These are phyloP conservation scores for Puccinia novopanici DNA, from an alignment of 1,284 basidiomycete genomes.

Conservation along the genomic window DNA sequence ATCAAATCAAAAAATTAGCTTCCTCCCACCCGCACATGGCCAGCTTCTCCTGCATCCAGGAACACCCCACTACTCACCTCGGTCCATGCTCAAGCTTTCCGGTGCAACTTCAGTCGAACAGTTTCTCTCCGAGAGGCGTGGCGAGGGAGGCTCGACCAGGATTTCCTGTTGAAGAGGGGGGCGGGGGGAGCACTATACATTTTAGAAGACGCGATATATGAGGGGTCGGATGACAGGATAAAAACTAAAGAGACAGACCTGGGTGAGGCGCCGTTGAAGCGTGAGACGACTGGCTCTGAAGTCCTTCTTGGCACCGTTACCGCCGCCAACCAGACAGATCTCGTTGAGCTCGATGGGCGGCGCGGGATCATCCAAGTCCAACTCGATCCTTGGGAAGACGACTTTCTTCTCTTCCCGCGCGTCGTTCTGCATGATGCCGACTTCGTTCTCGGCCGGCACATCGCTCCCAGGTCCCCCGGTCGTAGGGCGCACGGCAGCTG, in stretches of 20 bases:
- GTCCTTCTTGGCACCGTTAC: not conserved
- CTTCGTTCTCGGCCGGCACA: not conserved
- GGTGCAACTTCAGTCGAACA: not conserved
- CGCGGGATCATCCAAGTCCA: not conserved
- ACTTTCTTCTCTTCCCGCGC: too few relatives aligned
- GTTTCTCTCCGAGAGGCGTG: not conserved
- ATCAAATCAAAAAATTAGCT: not conserved
- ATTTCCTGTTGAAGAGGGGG: not conserved
- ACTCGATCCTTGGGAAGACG: not conserved
- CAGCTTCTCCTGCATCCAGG: not conserved
- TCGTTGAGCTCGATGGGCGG: conserved; percentile 20
- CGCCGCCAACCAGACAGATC: conserved; percentile 11
- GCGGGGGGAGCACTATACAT: not conserved
- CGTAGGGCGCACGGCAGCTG: not conserved
- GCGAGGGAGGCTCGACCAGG: conserved; percentile 6
- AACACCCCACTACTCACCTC: not conserved
- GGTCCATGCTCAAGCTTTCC: conserved; percentile 19
- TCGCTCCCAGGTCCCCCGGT: not conserved
- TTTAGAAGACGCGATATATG: not conserved
- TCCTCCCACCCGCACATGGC: not conserved
- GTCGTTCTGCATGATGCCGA: not conserved
- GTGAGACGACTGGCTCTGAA: not conserved
- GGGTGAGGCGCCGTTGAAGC: not conserved
- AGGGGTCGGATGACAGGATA: too few relatives aligned
- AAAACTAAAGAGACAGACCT: not conserved